A percentile compares a stretch with the other conserved stretches of the same genome.
These are phyloP conservation scores for Moricandia moricandioides DNA, from an alignment of 345 rosid genomes.

Conservation along the genomic window DNA sequence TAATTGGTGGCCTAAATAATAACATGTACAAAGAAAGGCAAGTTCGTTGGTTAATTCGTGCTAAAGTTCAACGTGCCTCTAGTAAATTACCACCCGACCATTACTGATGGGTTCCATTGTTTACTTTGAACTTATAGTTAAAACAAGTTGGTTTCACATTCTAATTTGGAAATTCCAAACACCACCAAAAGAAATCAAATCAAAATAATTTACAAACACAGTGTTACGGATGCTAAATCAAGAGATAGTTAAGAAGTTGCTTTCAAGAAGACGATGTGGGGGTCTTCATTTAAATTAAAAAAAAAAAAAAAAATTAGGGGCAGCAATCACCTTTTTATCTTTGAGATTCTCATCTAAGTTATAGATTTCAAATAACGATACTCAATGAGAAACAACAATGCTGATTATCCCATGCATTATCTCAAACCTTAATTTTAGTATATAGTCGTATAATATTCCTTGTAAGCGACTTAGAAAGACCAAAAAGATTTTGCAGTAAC, in stretches of 20 bases:
- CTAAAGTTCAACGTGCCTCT: not conserved
- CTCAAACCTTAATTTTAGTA: not conserved
- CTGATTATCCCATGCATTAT: not conserved
- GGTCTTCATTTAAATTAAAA: constrained; percentile 11
- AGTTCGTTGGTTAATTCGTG: not conserved
- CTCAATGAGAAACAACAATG: not conserved
- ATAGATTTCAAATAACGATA: not conserved
- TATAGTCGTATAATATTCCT: not conserved
- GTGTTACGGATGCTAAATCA: constrained; percentile 10
- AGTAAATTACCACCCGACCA: not conserved
- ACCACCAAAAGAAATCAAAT: not conserved
- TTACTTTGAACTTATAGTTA: not conserved
- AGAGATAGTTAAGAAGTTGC: constrained; percentile 19
- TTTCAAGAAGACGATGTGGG: constrained; percentile 15
- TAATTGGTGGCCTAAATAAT: no score
- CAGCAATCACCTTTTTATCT: constrained; percentile 1
- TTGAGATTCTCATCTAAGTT: not conserved
- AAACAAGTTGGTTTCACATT: not conserved
- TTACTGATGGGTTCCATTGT: not conserved
- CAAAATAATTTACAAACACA: not conserved
- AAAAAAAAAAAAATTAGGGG: not conserved
- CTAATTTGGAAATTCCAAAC: not conserved
- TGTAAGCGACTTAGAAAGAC: not conserved
- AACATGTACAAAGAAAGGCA: not conserved
- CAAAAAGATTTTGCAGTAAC: no score